Evolutionary conservation across 2,329 filamentous ascomycete species (phyloP).

Genomic region (Sporothrix inflata): DNA sequence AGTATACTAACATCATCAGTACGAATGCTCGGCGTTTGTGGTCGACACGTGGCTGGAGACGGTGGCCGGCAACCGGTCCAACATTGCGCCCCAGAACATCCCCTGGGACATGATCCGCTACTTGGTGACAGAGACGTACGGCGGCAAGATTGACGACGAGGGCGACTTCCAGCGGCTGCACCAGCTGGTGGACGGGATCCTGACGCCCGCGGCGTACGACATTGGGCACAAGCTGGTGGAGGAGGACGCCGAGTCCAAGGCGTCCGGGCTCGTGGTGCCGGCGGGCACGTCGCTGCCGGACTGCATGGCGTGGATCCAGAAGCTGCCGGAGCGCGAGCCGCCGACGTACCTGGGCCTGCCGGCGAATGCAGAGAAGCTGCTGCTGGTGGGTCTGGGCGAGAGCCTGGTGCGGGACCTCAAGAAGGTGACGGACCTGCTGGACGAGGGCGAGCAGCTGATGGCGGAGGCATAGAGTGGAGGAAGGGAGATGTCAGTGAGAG

Average conservation of each 20-base stretch:
- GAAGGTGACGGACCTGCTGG: slow-evolving; percentile 82
- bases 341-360: slow-evolving; percentile 93
- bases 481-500: background rate
- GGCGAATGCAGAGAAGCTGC: slow-evolving; percentile 92
- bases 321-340: slow-evolving; percentile 90
- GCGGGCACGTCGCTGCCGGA: slow-evolving; percentile 80
- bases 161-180: slow-evolving; percentile 77
- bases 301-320: slow-evolving; percentile 89
- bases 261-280: slow-evolving; percentile 71
- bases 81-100: slow-evolving; percentile 89
- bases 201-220: slow-evolving; percentile 89
- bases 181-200: slow-evolving; percentile 72
- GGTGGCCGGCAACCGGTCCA: slow-evolving; percentile 81
- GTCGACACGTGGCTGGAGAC: slow-evolving; percentile 92
- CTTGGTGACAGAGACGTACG: slow-evolving; percentile 91
- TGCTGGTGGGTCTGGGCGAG: slow-evolving; percentile 84
- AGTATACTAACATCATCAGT: slow-evolving; percentile 58
- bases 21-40: slow-evolving; percentile 95
- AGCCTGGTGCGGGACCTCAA: slow-evolving; percentile 83
- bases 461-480: background rate
- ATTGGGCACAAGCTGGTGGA: slow-evolving; percentile 88
- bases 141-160: slow-evolving; percentile 94
- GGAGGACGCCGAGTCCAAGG: slow-evolving; percentile 51
- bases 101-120: slow-evolving; percentile 96
- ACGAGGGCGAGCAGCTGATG: slow-evolving; percentile 84